A percentile compares a stretch with the other conserved stretches of the same genome.
These are phyloP conservation scores for Biscogniauxia sp. DNA, from an alignment of 2,329 filamentous ascomycete genomes.

Conservation along the genomic window DNA sequence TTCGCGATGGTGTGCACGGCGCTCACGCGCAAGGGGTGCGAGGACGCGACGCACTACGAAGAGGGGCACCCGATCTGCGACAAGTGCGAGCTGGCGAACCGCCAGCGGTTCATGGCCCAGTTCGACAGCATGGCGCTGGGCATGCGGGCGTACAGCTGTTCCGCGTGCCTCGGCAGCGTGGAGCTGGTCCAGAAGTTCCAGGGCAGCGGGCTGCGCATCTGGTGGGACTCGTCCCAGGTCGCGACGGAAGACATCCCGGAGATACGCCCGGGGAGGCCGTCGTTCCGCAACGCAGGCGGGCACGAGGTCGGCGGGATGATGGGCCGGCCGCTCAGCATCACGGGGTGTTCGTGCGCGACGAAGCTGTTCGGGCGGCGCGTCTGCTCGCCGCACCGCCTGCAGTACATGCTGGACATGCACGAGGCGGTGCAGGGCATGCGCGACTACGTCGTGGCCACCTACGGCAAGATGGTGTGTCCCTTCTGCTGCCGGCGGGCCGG, in stretches of 20 bases:
- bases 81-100: constrained; percentile 1
- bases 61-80: constrained; percentile 7
- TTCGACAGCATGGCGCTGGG: neutral
- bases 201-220: constrained; percentile 1
- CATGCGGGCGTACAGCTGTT: constrained; percentile 10
- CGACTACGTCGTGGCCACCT: neutral
- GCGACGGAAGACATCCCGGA: neutral
- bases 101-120: neutral
- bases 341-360: constrained; percentile 9
- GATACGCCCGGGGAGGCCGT: neutral
- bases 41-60: constrained; percentile 6
- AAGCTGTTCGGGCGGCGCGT: constrained; percentile 10
- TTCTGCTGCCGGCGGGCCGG: neutral
- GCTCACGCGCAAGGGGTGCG: constrained; percentile 1
- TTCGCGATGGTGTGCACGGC: neutral
- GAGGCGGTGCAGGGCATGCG: neutral
- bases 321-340: constrained; percentile 1
- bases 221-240: neutral
- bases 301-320: neutral
- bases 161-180: neutral
- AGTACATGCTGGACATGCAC: constrained; percentile 9
- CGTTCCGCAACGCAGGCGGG: neutral
- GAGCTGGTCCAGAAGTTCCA: neutral
- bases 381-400: constrained; percentile 12
- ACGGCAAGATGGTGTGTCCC: constrained; percentile 11